Conservation (phyloP, 768 basidiomycete genomes). For the Leccinellum rugosiceps region DNA sequence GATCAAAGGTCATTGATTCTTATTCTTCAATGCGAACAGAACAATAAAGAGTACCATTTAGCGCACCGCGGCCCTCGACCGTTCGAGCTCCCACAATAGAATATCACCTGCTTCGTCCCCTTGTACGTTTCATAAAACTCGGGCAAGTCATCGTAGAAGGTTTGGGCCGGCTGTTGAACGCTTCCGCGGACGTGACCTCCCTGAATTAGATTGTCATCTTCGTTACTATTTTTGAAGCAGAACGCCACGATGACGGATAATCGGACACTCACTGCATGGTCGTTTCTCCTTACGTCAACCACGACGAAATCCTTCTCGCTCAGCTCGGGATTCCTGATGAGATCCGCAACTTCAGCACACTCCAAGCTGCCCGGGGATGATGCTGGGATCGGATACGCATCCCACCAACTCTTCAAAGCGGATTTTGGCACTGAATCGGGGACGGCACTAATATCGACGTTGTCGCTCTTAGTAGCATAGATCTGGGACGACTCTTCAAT, state of each 20-base stretch:
- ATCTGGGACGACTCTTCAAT: constrained; percentile 46
- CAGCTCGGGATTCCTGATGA: constrained; percentile 19
- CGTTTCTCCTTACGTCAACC: constrained; percentile 49
- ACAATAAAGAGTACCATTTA: constrained; percentile 41
- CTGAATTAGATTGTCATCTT: constrained; percentile 25
- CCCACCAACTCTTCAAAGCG: constrained; percentile 47
- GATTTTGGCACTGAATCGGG: background rate
- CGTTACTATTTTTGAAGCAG: background rate
- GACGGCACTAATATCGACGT: background rate
- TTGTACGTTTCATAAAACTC: constrained; percentile 41
- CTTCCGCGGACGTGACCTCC: constrained; percentile 55
- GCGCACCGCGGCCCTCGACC: constrained; percentile 55
- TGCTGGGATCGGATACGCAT: constrained; percentile 44
- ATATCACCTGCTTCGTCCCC: constrained; percentile 42
- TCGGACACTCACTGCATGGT: constrained; percentile 39
- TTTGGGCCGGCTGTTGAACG: constrained; percentile 46
- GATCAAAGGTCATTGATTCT: background rate
- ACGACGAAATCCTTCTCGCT: constrained; percentile 35
- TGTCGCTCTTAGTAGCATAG: constrained; percentile 38
- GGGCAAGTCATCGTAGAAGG: constrained; percentile 45
- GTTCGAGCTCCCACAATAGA: constrained; percentile 51
- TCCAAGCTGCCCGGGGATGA: constrained; percentile 32
- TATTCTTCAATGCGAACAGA: constrained; percentile 4
- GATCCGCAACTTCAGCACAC: constrained; percentile 37
- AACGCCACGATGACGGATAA: background rate